Conservation (phyloP, 768 basidiomycete species). For the Fomitopsis pulvina region DNA sequence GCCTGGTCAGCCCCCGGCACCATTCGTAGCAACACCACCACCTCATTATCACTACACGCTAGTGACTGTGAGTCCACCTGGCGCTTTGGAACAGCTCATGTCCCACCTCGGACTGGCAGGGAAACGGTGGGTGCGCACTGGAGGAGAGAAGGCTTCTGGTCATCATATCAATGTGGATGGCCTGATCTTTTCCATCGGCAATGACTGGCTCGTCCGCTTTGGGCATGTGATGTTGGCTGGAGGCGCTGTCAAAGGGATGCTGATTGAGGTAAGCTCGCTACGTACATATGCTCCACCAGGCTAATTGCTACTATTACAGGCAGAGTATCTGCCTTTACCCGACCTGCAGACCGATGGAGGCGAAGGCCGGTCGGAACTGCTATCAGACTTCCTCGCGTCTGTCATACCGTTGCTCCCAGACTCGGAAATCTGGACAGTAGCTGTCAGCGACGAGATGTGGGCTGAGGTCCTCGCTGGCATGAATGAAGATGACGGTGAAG, state of each 20-base stretch:
- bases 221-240: conserved; percentile 75
- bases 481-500: conserved; percentile 48
- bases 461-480: conserved; percentile 74
- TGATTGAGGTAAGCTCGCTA: conserved; percentile 55
- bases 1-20: conserved; percentile 4
- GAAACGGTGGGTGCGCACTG: conserved; percentile 46
- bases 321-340: conserved; percentile 77
- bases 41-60: conserved; percentile 74
- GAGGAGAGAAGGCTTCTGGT: conserved; percentile 37
- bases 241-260: conserved; percentile 75
- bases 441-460: conserved; percentile 74
- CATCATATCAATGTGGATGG: conserved; percentile 74
- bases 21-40: conserved; percentile 14
- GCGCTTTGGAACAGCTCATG: conserved; percentile 69
- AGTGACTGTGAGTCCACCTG: conserved; percentile 66
- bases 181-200: conserved; percentile 66
- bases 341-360: conserved; percentile 54
- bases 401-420: conserved; percentile 68
- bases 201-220: conserved; percentile 74
- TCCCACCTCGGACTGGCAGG: conserved; percentile 54
- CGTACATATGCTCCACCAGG: neutral
- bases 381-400: conserved; percentile 70
- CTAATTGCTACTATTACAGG: conserved; percentile 33
- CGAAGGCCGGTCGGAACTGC: conserved; percentile 65
- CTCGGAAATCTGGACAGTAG: conserved; percentile 71